These are phyloP conservation scores for Kluyveromyces aestuarii DNA, from an alignment of 805 yeast species.

Conservation along the genomic window DNA sequence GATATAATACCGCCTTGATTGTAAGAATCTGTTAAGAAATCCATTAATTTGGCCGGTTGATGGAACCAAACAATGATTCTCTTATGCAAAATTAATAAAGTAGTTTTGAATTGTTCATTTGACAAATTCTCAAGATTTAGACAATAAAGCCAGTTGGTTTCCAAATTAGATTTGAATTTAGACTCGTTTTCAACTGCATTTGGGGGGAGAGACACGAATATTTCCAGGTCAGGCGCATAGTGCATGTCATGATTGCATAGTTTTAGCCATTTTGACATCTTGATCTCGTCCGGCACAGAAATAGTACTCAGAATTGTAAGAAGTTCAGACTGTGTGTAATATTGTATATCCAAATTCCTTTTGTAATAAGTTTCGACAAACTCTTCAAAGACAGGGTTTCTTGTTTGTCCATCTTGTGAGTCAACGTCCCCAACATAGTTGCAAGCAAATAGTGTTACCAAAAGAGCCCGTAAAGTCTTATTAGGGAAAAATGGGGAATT, in stretches of 20 bases:
- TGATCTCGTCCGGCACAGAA: constrained; percentile 12
- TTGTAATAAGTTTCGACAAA: constrained; percentile 47
- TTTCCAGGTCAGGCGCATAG: constrained; percentile 29
- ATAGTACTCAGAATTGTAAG: constrained; percentile 19
- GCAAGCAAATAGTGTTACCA: constrained; percentile 31
- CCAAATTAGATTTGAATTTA: constrained; percentile 56
- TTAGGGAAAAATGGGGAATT: constrained; percentile 59
- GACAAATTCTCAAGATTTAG: constrained; percentile 42
- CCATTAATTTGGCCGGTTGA: constrained; percentile 82
- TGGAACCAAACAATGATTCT: constrained; percentile 73
- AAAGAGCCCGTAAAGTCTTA: constrained; percentile 36
- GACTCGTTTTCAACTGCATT: constrained; percentile 31
- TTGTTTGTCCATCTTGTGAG: constrained; percentile 34
- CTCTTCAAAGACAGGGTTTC: constrained; percentile 42
- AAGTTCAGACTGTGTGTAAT: constrained; percentile 52
- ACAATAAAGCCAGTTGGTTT: constrained; percentile 53
- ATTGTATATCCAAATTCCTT: constrained; percentile 70
- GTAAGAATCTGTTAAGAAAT: constrained; percentile 83
- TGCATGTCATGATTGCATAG: constrained; percentile 24
- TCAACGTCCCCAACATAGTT: constrained; percentile 33
- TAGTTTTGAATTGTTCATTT: constrained; percentile 53
- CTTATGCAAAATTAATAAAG: constrained; percentile 67
- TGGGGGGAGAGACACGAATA: constrained; percentile 40
- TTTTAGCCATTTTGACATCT: constrained; percentile 32
- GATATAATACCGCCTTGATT: constrained; percentile 53